A percentile compares a stretch with the other conserved stretches of the same genome.
Evolutionary conservation across 768 basidiomycete genomes (phyloP).

Genomic region (Phallus indusiatus): DNA sequence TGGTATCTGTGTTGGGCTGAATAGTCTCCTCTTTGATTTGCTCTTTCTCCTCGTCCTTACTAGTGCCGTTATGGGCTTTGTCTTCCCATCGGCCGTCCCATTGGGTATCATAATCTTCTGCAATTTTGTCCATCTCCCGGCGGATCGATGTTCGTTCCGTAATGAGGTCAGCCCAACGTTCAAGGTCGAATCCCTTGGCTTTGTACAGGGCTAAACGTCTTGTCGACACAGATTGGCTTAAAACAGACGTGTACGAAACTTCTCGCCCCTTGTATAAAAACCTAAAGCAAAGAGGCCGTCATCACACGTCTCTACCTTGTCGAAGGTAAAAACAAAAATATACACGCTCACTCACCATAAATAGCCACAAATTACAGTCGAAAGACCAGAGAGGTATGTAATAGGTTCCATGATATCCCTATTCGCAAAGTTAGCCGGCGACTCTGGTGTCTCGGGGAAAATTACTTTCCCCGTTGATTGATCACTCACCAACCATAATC

Average conservation of each 20-base stretch:
- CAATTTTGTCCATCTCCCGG: constrained; percentile 46
- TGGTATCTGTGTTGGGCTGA: neutral
- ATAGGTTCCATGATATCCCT: constrained; percentile 66
- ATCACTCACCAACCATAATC: constrained; percentile 38
- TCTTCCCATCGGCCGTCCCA: constrained; percentile 18
- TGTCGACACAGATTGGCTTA: constrained; percentile 48
- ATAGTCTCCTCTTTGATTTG: neutral
- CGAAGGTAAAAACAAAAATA: neutral
- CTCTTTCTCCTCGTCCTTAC: neutral
- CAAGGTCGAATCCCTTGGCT: constrained; percentile 49
- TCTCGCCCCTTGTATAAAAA: constrained; percentile 54
- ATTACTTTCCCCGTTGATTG: too few species aligned
- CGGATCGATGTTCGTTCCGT: constrained; percentile 40
- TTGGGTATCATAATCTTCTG: constrained; percentile 49
- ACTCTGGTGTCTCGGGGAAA: neutral
- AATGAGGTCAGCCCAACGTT: constrained; percentile 46
- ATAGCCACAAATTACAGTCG: constrained; percentile 52
- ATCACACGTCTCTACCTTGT: too few species aligned
- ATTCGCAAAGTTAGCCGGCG: neutral
- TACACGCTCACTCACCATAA: constrained; percentile 32
- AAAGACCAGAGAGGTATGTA: constrained; percentile 54
- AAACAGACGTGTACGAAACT: constrained; percentile 55
- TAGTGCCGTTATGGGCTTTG: neutral
- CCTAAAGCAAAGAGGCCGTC: constrained; percentile 22
- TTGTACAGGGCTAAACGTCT: constrained; percentile 48